Conservation (phyloP, 2,329 filamentous ascomycete species). For the Phoma herbarum region DNA sequence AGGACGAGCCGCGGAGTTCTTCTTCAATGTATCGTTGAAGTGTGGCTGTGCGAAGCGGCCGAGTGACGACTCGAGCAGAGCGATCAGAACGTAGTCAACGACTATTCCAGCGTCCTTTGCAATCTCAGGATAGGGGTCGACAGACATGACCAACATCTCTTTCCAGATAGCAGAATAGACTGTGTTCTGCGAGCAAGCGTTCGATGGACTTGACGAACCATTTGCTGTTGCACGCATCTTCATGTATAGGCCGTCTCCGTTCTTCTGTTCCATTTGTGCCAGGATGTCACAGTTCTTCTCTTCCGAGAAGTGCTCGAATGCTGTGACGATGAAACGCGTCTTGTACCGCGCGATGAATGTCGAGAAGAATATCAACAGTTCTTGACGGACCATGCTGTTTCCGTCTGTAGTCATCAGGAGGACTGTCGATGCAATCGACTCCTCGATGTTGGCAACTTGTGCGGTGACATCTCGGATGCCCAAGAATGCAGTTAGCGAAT, state of each 20-base stretch:
- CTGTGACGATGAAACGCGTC: slow-evolving; percentile 88
- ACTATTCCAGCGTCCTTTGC: slow-evolving; percentile 85
- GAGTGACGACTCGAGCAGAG: slow-evolving; percentile 79
- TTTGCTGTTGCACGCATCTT: slow-evolving; percentile 34
- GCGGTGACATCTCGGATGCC: slow-evolving; percentile 93
- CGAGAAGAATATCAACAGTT: slow-evolving; percentile 92
- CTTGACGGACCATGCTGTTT: slow-evolving; percentile 91
- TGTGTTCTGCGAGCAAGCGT: slow-evolving; percentile 75
- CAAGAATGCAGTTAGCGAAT: slow-evolving; percentile 92
- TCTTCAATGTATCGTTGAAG: slow-evolving; percentile 73
- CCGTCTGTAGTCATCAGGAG: slow-evolving; percentile 93
- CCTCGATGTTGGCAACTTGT: slow-evolving; percentile 89
- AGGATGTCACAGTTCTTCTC: slow-evolving; percentile 63
- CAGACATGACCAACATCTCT: slow-evolving; percentile 86
- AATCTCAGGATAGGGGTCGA: slow-evolving; percentile 94
- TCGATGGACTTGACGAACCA: slow-evolving; percentile 19
- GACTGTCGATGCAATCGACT: slow-evolving; percentile 86
- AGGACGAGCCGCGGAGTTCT: slow-evolving; percentile 57
- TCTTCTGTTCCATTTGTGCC: slow-evolving; percentile 35
- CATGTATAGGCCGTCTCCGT: slow-evolving; percentile 43
- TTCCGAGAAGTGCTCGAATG: slow-evolving; percentile 88
- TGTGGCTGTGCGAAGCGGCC: slow-evolving; percentile 73
- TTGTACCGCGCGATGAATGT: slow-evolving; percentile 90
- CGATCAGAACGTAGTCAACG: slow-evolving; percentile 83
- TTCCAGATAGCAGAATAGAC: slow-evolving; percentile 96